Evolutionary conservation across 116 monocot species (phyloP).

Genomic region (Cymodocea nodosa): DNA sequence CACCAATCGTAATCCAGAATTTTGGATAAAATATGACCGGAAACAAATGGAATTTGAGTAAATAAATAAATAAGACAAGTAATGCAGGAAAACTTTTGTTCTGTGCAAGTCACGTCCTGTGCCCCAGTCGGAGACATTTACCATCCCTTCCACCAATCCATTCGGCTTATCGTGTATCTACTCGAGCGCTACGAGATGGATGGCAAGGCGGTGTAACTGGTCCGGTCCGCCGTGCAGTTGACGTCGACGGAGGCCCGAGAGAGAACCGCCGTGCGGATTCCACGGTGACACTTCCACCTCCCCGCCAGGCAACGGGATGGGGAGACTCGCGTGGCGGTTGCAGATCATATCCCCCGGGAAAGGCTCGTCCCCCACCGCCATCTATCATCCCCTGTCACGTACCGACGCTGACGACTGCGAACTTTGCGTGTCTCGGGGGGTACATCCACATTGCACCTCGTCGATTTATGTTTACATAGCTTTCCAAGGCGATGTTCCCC

Average conservation of each 20-base stretch:
- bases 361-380: not conserved
- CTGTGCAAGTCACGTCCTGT: too few species aligned
- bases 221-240: not conserved
- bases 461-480: not conserved
- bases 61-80: too few species aligned
- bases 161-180: too few species aligned
- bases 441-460: conserved; percentile 2
- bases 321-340: not conserved
- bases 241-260: not conserved
- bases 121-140: too few species aligned
- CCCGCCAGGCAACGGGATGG: not conserved
- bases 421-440: conserved; percentile 1
- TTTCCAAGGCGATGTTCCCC: not conserved
- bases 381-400: not conserved
- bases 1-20: too few species aligned
- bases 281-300: not conserved
- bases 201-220: too few species aligned
- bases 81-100: too few species aligned
- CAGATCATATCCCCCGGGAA: conserved; percentile 2
- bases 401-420: not conserved
- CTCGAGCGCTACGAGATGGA: too few species aligned
- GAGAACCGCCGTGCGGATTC: not conserved
- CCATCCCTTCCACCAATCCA: too few species aligned
- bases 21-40: too few species aligned
- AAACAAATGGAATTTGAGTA: too few species aligned